Evolutionary conservation across 805 yeast genomes (phyloP), one percentile per base, ranked within the genome.

Genomic region (Hanseniaspora singularis): DNA sequence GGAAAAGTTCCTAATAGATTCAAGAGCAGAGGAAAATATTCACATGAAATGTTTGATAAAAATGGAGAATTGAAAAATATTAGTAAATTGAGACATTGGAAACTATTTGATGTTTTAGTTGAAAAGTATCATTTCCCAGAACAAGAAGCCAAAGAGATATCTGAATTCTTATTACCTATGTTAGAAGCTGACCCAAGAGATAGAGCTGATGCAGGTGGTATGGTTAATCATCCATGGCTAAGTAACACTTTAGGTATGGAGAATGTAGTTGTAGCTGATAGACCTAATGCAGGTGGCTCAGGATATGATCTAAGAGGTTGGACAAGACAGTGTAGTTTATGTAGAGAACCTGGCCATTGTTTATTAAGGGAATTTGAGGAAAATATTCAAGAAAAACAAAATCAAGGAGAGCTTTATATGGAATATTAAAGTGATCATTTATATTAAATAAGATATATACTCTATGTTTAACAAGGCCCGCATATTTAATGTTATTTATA

Each of bases 131-230:
- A 80, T 53, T 77, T 81, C 58, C 62, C 74, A 26, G 73, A 71
- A 20, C 66, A 67, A 11, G 92, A 83, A 47, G 86, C 96, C 3
- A 68, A 71, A 34, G 81, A 77, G 48, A 72, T 92, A 37, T 64
- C 88, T 8, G 85, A 78, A 54, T 87, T 92, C 57, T 64, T 92
- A 51, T 60, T 73, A 38, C 96, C 96, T 8, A 85, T 92, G 95
- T 68, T 92, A 38, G 61, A 70, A 18, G 63, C 85, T 18, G 84
- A 81, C 59, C 97, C 98, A 1, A 79, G 74, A 50, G 62, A 65
- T 46, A 71, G 99, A 53, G 89, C 89, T 12, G 98, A 92, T 65
- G 97, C 97, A 1, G 98, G 97, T 16, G 96, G 96, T 3, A 73
- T 87, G 77, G 76, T 84, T 2, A 81, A 85, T 57, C 95, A 87